A percentile compares a stretch with the other conserved stretches of the same genome.
These are phyloP conservation scores for Helicostylum pulchrum DNA, from an alignment of 192 early-diverging fungal genomes.

Conservation along the genomic window DNA sequence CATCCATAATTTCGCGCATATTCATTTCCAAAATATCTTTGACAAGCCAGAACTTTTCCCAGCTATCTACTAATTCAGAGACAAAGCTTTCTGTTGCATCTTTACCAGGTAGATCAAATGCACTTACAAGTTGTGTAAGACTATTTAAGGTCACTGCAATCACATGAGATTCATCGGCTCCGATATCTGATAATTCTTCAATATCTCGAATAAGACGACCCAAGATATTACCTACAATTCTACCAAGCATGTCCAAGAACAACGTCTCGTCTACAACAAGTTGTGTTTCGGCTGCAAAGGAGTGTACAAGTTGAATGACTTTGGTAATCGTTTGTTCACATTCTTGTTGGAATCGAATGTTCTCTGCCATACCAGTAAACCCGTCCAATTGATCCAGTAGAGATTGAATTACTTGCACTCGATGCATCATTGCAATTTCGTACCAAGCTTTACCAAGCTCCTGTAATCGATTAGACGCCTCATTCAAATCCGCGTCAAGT, in stretches of 20 bases:
- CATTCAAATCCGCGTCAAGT: not conserved
- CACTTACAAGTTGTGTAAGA: slow-evolving; percentile 24
- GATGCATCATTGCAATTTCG: slow-evolving; percentile 15
- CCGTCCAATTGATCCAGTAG: slow-evolving; percentile 18
- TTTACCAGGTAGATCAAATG: slow-evolving; percentile 22
- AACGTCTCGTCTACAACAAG: slow-evolving; percentile 19
- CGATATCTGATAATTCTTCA: slow-evolving; percentile 31
- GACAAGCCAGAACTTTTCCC: slow-evolving; percentile 51
- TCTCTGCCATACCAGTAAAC: slow-evolving; percentile 17
- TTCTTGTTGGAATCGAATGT: slow-evolving; percentile 6
- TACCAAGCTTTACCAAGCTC: slow-evolving; percentile 30
- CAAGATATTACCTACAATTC: slow-evolving; percentile 19
- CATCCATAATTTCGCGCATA: slow-evolving; percentile 53
- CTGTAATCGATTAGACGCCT: slow-evolving; percentile 11
- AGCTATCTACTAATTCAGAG: slow-evolving; percentile 19
- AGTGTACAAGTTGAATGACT: not conserved
- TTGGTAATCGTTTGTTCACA: slow-evolving; percentile 8
- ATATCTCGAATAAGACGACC: slow-evolving; percentile 23
- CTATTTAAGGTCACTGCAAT: slow-evolving; percentile 28
- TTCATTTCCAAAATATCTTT: slow-evolving; percentile 53
- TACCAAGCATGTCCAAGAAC: slow-evolving; percentile 21
- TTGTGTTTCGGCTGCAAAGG: slow-evolving; percentile 11
- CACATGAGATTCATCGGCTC: slow-evolving; percentile 27
- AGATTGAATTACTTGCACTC: slow-evolving; percentile 3
- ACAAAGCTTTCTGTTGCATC: slow-evolving; percentile 18